Percentiles rank a stretch among this genome's conserved stretches.
These are phyloP conservation scores for Nidula niveotomentosa DNA, from an alignment of 1,284 basidiomycete species.

Conservation along the genomic window DNA sequence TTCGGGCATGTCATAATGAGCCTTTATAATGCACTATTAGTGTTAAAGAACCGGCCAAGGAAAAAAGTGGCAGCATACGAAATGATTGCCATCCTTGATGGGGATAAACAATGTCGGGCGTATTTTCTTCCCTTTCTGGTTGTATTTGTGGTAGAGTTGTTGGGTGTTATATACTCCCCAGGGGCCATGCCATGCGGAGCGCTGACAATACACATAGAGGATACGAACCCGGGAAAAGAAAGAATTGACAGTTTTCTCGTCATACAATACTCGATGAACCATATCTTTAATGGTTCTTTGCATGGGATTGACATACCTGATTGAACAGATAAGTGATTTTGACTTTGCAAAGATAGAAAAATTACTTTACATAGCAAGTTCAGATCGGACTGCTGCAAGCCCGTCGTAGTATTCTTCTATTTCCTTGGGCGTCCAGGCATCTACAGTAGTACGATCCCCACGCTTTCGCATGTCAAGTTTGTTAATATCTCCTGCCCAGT, in stretches of 20 bases:
- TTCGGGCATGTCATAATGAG: too few relatives aligned
- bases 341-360: not conserved
- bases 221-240: slow-evolving; percentile 16
- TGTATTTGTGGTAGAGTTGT: slow-evolving; percentile 10
- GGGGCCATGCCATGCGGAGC: slow-evolving; percentile 14
- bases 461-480: slow-evolving; percentile 13
- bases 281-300: slow-evolving; percentile 11
- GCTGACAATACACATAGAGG: slow-evolving; percentile 10
- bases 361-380: slow-evolving; percentile 13
- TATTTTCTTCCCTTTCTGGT: slow-evolving; percentile 5
- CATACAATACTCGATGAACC: slow-evolving; percentile 14
- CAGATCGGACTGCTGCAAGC: slow-evolving; percentile 7
- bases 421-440: slow-evolving; percentile 16
- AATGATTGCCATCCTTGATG: slow-evolving; percentile 17
- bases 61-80: slow-evolving; percentile 10
- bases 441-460: slow-evolving; percentile 9
- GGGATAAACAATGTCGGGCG: slow-evolving; percentile 15
- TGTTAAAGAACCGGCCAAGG: too few relatives aligned
- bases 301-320: slow-evolving; percentile 15
- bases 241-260: slow-evolving; percentile 5
- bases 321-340: not conserved
- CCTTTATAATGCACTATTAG: too few relatives aligned
- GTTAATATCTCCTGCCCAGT: slow-evolving; percentile 9
- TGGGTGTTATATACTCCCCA: slow-evolving; percentile 17
- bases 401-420: slow-evolving; percentile 9